Evolutionary conservation across 2,329 filamentous ascomycete genomes (phyloP), one percentile per base, ranked within the genome.

Genomic region (Myriosclerotinia curreyana): DNA sequence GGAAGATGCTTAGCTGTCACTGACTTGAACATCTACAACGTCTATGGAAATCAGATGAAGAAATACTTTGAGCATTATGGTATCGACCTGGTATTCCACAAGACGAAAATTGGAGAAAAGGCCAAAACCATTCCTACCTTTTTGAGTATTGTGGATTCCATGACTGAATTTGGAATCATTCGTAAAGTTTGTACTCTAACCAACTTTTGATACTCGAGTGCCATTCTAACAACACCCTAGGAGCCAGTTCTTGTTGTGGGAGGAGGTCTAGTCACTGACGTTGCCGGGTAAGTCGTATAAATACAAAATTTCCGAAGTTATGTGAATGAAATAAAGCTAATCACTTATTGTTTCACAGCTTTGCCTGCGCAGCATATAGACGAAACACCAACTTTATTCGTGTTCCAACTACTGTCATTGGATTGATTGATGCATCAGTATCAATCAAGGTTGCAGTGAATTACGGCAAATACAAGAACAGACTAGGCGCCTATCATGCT

Each of bases 371-470:
- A 34, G 81, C 86, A 9, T 91, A 91, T 76, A 83, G 87, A 66
- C 81, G 88, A 70, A 90, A 85, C 76, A 90, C 88, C 51, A 89
- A 89, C 76, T 91, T 83, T 77, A 89, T 91, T 72, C 86, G 88
- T 55, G 82, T 91, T 11, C 88, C 88, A 1, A 91, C 88, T 0
- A 91, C 88, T 0, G 85, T 91, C 67, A 90, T 91, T 71, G 88
- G 88, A 12, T 79, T 91, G 55, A 91, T 91, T 66, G 88, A 91
- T 72, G 88, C 88, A 3, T 89, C 86, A 22, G 88, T 91, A 59
- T 88, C 85, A 44, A 91, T 91, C 79, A 90, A 91, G 74, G 88
- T 91, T n/a, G 88, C 86, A 15, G 87, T 91, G 71, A 91, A 91
- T 78, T 90, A 90, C 71, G 87, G 86, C 73, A 85, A 86, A 74